Conservation (phyloP, 768 basidiomycete species). For the Rhizopogon vinicolor region DNA sequence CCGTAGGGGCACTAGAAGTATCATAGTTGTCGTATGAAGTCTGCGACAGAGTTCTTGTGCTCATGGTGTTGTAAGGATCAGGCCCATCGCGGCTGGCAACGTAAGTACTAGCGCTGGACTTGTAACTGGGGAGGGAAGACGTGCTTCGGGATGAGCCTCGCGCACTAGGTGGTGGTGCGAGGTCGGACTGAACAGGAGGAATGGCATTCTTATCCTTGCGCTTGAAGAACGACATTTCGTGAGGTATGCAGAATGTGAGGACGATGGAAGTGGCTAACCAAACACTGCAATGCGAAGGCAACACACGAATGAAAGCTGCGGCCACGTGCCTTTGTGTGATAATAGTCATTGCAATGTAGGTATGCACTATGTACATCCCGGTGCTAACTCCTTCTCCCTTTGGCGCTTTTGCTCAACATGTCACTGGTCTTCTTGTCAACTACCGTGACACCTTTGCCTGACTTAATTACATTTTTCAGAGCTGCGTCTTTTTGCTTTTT, state of each 20-base stretch:
- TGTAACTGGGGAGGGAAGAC: slow-evolving; percentile 39
- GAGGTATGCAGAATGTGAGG: not conserved
- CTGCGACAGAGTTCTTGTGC: slow-evolving; percentile 21
- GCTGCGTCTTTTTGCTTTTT: slow-evolving; percentile 86
- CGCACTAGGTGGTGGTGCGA: slow-evolving; percentile 18
- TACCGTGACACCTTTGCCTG: slow-evolving; percentile 82
- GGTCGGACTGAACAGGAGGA: slow-evolving; percentile 52
- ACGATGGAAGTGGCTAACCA: not conserved
- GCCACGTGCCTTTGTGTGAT: not conserved
- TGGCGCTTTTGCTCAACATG: slow-evolving; percentile 26
- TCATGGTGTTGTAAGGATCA: slow-evolving; percentile 42
- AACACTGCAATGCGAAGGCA: too few relatives aligned
- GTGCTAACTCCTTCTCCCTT: slow-evolving; percentile 24
- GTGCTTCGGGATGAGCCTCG: slow-evolving; percentile 27
- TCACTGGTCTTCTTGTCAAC: slow-evolving; percentile 63
- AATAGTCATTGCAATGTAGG: too few relatives aligned
- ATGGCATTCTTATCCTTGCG: slow-evolving; percentile 62
- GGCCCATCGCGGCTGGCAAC: slow-evolving; percentile 61
- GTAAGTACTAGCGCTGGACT: slow-evolving; percentile 58
- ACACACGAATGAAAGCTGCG: not conserved
- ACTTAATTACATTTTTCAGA: slow-evolving; percentile 76
- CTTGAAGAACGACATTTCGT: slow-evolving; percentile 41
- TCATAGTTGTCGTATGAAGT: slow-evolving; percentile 20
- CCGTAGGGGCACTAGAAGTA: slow-evolving; percentile 4
- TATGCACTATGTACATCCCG: too few relatives aligned